A percentile compares a stretch with the other conserved stretches of the same genome.
phyloP scores from a whole-genome alignment of 768 basidiomycete genomes.

The Pleurotus citrinopileatus region DNA sequence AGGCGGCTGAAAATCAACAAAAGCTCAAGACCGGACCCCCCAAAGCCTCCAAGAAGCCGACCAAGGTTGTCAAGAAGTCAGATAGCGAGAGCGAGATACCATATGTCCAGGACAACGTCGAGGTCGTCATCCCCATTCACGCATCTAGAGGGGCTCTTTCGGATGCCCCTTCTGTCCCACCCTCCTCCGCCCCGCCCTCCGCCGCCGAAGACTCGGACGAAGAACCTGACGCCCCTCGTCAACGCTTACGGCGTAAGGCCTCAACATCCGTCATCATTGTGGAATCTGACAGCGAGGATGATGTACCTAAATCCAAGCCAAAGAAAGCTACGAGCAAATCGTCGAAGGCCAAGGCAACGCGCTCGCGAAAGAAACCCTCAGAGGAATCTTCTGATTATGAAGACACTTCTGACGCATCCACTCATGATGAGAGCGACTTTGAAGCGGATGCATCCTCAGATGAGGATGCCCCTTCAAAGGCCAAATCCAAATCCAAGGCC shows the following conservation, averaged over 20 bases:
- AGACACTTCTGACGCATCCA: constrained; percentile 30
- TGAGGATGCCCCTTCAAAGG: constrained; percentile 27
- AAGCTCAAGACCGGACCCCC: constrained; percentile 7
- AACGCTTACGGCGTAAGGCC: constrained; percentile 38
- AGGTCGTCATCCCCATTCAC: constrained; percentile 52
- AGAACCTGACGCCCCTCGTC: constrained; percentile 33
- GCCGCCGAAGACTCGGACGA: constrained; percentile 32
- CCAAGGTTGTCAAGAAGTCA: not conserved
- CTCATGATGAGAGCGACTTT: constrained; percentile 25
- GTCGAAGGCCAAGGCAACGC: constrained; percentile 18
- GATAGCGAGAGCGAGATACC: constrained; percentile 17
- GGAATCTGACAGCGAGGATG: constrained; percentile 29
- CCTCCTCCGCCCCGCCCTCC: constrained; percentile 14
- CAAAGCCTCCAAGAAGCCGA: constrained; percentile 16
- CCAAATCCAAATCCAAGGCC: constrained; percentile 24
- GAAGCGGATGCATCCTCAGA: constrained; percentile 29
- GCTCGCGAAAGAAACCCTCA: constrained; percentile 15
- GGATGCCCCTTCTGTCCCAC: not conserved
- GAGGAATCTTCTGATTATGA: constrained; percentile 42
- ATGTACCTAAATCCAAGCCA: constrained; percentile 21
- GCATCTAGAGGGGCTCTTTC: constrained; percentile 13
- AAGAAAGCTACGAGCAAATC: constrained; percentile 21
- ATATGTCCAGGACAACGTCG: constrained; percentile 38
- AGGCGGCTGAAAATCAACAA: constrained; percentile 29
- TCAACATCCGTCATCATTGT: constrained; percentile 42